Evolutionary conservation across 306 rosid species (phyloP).

Genomic region (Quercus gilva): DNA sequence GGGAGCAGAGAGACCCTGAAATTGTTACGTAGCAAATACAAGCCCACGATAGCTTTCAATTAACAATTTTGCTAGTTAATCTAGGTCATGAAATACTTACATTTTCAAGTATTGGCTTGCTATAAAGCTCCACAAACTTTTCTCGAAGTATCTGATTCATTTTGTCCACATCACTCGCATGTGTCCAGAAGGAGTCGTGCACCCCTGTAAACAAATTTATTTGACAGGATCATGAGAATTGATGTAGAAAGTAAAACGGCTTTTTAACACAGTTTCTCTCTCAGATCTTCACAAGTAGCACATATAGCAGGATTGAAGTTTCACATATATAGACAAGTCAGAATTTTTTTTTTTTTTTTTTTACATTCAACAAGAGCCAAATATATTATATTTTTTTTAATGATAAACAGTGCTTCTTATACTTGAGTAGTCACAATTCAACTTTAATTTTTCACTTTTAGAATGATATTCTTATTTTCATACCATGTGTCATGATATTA

Average conservation of each 20-base stretch:
- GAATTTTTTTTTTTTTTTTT: no score
- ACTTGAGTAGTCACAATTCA: neutral
- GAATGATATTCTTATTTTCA: neutral
- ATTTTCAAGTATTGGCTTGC: constrained; percentile 64
- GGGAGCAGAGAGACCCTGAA: neutral
- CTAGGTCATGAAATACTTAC: constrained; percentile 28
- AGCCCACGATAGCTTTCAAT: neutral
- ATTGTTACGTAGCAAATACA: neutral
- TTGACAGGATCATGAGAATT: constrained; percentile 6
- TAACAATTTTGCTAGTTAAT: neutral
- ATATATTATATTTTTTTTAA: neutral
- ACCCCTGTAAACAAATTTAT: constrained; percentile 56
- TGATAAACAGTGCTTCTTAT: neutral
- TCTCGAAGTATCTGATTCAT: constrained; percentile 73
- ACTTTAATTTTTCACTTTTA: neutral
- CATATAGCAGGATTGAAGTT: constrained; percentile 2
- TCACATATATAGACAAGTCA: neutral
- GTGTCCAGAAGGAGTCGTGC: constrained; percentile 92
- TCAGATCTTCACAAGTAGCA: neutral
- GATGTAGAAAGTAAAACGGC: neutral
- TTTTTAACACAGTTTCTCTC: neutral
- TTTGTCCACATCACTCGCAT: constrained; percentile 72
- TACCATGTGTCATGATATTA: neutral
- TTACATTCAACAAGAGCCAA: no score
- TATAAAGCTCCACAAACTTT: constrained; percentile 78